Evolutionary conservation across 305 asterid genomes (phyloP).

Genomic region (Plantago coronopus): DNA sequence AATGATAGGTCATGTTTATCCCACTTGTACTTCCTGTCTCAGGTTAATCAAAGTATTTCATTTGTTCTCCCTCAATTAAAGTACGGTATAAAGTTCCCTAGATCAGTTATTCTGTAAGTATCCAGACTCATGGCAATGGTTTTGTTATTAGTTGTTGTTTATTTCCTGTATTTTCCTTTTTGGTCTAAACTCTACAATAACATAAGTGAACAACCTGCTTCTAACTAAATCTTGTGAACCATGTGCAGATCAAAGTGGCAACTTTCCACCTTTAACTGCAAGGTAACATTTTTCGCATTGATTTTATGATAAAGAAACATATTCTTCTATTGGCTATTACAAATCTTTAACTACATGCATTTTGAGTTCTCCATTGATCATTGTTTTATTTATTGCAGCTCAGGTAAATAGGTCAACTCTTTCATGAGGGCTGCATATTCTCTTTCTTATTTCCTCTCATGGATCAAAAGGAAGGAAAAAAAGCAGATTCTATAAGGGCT

Average conservation of each 20-base stretch:
- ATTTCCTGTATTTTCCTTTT: neutral
- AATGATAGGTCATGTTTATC: no score
- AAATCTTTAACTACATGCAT: conserved; percentile 4
- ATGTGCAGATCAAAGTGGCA: conserved; percentile 63
- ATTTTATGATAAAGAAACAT: conserved; percentile 13
- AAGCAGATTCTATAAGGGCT: conserved; percentile 15
- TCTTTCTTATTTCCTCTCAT: conserved; percentile 15
- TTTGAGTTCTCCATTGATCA: conserved; percentile 13
- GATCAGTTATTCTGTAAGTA: no score
- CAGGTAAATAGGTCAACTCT: conserved; percentile 49
- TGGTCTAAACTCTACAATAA: neutral
- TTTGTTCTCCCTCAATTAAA: no score
- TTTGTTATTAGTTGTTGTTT: neutral
- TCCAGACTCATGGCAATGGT: neutral
- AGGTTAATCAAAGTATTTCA: no score
- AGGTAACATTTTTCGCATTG: conserved; percentile 43
- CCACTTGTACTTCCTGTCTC: no score
- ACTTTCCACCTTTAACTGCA: conserved; percentile 45
- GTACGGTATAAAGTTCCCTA: no score
- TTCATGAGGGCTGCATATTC: conserved; percentile 26
- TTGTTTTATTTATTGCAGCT: conserved; percentile 55
- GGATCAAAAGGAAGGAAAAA: conserved; percentile 9
- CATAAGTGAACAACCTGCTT: neutral
- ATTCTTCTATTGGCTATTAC: conserved; percentile 16
- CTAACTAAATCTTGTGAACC: conserved; percentile 18